These are phyloP conservation scores for Pseudophaeomoniella oleicola DNA, from an alignment of 2,329 filamentous ascomycete species.

Conservation along the genomic window DNA sequence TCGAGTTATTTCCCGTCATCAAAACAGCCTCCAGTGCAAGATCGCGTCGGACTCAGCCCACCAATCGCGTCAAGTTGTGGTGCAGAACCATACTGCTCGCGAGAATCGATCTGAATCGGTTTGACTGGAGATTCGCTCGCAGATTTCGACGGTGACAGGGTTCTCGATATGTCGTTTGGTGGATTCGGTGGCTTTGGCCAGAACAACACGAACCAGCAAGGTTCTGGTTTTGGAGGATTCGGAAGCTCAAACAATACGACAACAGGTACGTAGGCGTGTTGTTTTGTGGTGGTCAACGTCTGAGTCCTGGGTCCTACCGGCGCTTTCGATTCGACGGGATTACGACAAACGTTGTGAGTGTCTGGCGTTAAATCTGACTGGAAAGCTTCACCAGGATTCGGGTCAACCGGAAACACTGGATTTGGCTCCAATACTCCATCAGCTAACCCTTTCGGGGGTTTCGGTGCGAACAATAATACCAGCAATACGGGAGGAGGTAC, in stretches of 20 bases:
- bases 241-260: conserved; percentile 10
- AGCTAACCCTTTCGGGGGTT: conserved; percentile 10
- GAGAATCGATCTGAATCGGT: too few relatives aligned
- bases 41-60: too few relatives aligned
- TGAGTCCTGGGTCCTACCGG: too few relatives aligned
- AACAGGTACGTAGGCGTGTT: not conserved
- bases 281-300: conserved; percentile 1
- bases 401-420: conserved; percentile 3
- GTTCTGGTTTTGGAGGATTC: conserved; percentile 10
- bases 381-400: conserved; percentile 8
- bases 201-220: conserved; percentile 7
- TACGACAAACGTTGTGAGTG: too few relatives aligned
- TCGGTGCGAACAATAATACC: conserved; percentile 8
- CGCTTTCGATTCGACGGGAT: too few relatives aligned
- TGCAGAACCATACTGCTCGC: too few relatives aligned
- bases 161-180: conserved; percentile 15
- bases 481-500: conserved; percentile 4
- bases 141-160: too few relatives aligned
- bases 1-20: too few relatives aligned
- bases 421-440: conserved; percentile 11
- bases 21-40: too few relatives aligned
- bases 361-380: conserved; percentile 4
- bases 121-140: too few relatives aligned
- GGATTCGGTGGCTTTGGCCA: conserved; percentile 8
- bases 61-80: too few relatives aligned